Evolutionary conservation across 805 yeast species (phyloP).

Genomic region (Kodamaea laetipori): DNA sequence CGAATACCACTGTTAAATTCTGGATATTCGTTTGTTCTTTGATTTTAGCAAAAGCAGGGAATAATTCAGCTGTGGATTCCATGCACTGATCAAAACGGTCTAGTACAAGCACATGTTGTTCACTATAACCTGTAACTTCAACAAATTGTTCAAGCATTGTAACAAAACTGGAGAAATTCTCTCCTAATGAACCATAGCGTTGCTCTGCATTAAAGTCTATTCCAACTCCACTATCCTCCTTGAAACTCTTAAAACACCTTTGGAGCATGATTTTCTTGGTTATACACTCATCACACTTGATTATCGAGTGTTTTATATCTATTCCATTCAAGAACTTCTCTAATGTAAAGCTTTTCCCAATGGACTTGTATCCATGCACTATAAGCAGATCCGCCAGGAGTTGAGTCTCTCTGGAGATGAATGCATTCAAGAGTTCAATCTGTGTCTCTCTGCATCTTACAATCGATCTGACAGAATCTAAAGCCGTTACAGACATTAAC

Average conservation of each 20-base stretch:
- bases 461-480: slow-evolving; percentile 4
- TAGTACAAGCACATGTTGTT: slow-evolving; percentile 46
- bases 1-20: slow-evolving; percentile 41
- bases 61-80: slow-evolving; percentile 44
- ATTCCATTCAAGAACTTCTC: slow-evolving; percentile 30
- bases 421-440: slow-evolving; percentile 36
- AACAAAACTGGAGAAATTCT: slow-evolving; percentile 42
- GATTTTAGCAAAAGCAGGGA: slow-evolving; percentile 42
- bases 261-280: slow-evolving; percentile 44
- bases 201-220: slow-evolving; percentile 15
- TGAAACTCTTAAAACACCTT: slow-evolving; percentile 40
- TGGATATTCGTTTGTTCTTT: slow-evolving; percentile 41
- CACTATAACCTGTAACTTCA: slow-evolving; percentile 28
- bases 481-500: not conserved
- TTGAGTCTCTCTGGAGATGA: slow-evolving; percentile 28
- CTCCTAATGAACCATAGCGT: slow-evolving; percentile 36
- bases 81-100: slow-evolving; percentile 51
- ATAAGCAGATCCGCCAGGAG: slow-evolving; percentile 38
- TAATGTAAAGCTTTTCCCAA: slow-evolving; percentile 50
- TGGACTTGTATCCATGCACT: slow-evolving; percentile 51
- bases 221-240: slow-evolving; percentile 37
- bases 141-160: slow-evolving; percentile 44
- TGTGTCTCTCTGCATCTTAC: slow-evolving; percentile 38
- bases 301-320: slow-evolving; percentile 28
- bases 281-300: slow-evolving; percentile 50